Percentiles rank a stretch among this genome's conserved stretches.
Conservation (phyloP, 2,329 filamentous ascomycete species). For the Cercospora sojina region DNA sequence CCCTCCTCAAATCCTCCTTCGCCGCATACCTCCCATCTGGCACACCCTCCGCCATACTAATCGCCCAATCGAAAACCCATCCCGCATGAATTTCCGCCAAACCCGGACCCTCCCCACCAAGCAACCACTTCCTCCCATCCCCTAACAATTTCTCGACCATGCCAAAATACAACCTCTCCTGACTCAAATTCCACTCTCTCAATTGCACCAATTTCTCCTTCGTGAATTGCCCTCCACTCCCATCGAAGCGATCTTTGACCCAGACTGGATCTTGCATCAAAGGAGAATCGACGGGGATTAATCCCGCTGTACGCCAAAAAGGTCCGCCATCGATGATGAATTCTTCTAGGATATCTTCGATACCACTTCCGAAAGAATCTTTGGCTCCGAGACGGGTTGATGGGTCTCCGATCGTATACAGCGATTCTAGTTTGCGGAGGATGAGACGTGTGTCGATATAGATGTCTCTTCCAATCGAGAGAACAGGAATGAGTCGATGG, state of each 20-base stretch:
- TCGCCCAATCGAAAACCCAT: conserved; percentile 23
- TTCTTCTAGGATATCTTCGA: conserved; percentile 24
- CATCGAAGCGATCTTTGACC: conserved; percentile 24
- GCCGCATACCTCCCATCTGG: background rate
- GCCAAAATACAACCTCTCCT: conserved; percentile 23
- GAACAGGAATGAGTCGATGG: conserved; percentile 28
- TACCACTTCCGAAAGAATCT: conserved; percentile 16
- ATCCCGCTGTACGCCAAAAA: conserved; percentile 22
- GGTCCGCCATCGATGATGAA: conserved; percentile 24
- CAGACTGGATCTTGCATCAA: conserved; percentile 21
- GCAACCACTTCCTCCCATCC: conserved; percentile 27
- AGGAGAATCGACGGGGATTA: conserved; percentile 17
- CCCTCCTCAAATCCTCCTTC: conserved; percentile 19
- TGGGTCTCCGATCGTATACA: conserved; percentile 15
- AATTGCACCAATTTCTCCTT: conserved; percentile 15
- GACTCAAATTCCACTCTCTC: conserved; percentile 19
- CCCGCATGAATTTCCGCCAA: conserved; percentile 28
- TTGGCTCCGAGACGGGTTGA: conserved; percentile 15
- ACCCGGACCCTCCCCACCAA: conserved; percentile 16
- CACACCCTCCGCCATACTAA: conserved; percentile 19
- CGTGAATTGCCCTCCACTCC: conserved; percentile 19
- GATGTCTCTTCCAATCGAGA: conserved; percentile 28
- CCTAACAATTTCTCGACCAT: conserved; percentile 28
- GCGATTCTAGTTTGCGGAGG: conserved; percentile 20
- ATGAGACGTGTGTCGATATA: conserved; percentile 30